These are phyloP conservation scores for Penicillium lagena DNA, from an alignment of 495 filamentous ascomycete genomes.

Conservation along the genomic window DNA sequence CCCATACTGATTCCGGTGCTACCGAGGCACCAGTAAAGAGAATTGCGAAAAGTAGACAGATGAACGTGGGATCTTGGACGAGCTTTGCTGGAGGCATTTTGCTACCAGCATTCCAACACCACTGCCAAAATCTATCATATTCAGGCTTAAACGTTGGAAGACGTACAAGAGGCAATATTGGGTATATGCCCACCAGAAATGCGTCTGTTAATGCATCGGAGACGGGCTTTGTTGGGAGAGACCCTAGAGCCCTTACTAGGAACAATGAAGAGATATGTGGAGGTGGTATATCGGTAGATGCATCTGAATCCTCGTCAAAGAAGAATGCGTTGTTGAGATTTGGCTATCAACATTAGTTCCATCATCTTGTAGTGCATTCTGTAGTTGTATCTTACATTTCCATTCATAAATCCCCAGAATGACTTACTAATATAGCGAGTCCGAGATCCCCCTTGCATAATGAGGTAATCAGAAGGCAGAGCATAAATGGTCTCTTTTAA, in stretches of 20 bases:
- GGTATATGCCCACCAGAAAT: constrained; percentile 8
- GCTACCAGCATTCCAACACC: constrained; percentile 1
- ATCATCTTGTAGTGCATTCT: no score
- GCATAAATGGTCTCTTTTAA: not conserved
- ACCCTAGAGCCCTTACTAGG: not conserved
- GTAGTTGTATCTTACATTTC: not conserved
- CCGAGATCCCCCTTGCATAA: not conserved
- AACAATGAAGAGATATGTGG: constrained; percentile 1
- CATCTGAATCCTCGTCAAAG: constrained; percentile 6
- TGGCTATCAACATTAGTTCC: no score
- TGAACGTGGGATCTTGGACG: constrained; percentile 11
- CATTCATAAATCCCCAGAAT: constrained; percentile 8
- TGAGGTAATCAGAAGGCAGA: not conserved
- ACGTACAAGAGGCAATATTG: constrained; percentile 11
- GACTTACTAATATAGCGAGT: not conserved
- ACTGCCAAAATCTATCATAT: constrained; percentile 14
- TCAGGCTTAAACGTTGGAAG: constrained; percentile 3
- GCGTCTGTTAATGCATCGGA: constrained; percentile 3
- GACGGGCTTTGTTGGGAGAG: constrained; percentile 1
- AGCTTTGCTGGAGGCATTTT: constrained; percentile 1
- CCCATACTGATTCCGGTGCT: constrained; percentile 2
- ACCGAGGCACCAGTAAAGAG: constrained; percentile 9
- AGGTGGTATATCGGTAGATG: constrained; percentile 4
- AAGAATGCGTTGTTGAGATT: not conserved
- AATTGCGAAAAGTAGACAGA: constrained; percentile 13